Conservation (phyloP, 1,284 basidiomycete genomes). For the Austropuccinia psidii region DNA sequence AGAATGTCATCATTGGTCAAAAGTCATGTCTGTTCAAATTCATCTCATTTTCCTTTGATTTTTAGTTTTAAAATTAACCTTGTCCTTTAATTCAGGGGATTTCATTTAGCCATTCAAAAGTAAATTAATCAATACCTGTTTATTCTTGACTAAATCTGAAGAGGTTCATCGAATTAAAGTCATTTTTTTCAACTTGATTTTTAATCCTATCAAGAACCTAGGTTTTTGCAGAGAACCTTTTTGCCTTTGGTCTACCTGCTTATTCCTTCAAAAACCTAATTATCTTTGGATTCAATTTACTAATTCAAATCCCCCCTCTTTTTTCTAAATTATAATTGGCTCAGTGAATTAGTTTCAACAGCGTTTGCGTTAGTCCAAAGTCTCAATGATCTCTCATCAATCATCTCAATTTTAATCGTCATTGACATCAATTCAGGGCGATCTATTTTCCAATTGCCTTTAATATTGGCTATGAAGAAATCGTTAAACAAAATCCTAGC, state of each 20-base stretch:
- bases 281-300: neutral
- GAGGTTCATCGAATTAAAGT: too few species aligned
- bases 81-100: neutral
- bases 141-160: neutral
- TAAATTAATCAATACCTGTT: neutral
- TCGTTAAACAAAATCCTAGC: neutral
- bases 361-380: slow-evolving; percentile 24
- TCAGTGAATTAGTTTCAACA: slow-evolving; percentile 25
- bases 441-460: slow-evolving; percentile 28
- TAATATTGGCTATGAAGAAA: slow-evolving; percentile 33
- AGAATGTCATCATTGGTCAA: slow-evolving; percentile 7
- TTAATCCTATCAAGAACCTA: neutral
- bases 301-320: neutral
- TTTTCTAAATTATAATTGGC: neutral
- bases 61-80: neutral
- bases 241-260: neutral
- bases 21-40: neutral
- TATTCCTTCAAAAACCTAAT: neutral
- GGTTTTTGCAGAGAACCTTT: neutral
- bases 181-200: neutral
- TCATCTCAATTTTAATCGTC: neutral
- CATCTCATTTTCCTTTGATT: neutral
- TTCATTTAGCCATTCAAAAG: slow-evolving; percentile 30
- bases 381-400: neutral
- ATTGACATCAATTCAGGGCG: neutral